Percentiles rank a stretch among this genome's conserved stretches.
Evolutionary conservation across 2,329 filamentous ascomycete genomes (phyloP).

Genomic region (Aspergillus melleus): DNA sequence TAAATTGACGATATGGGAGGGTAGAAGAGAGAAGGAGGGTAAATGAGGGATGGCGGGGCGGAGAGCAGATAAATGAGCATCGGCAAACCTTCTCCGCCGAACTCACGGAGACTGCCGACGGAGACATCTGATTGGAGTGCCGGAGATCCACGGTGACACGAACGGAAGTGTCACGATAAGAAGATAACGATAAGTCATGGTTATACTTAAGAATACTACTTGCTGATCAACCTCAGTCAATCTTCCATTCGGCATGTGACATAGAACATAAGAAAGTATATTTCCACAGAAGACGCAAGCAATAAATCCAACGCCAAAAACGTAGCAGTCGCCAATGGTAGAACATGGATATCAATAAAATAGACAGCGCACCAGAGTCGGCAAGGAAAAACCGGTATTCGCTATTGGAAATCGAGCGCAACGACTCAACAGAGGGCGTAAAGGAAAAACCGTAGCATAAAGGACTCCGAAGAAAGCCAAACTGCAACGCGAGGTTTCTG

Average conservation of each 20-base stretch:
- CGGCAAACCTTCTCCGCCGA: background rate
- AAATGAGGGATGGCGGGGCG: background rate
- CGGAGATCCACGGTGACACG: background rate
- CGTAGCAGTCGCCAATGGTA: conserved; percentile 29
- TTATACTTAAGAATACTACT: no score
- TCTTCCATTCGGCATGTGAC: background rate
- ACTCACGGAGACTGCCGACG: background rate
- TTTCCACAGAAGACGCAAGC: conserved; percentile 13
- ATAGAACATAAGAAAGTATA: background rate
- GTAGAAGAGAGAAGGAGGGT: background rate
- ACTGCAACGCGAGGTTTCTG: background rate
- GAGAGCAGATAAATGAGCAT: no score
- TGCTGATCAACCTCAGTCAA: background rate
- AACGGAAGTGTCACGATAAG: background rate
- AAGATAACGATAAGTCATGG: background rate
- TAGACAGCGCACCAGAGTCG: conserved; percentile 5
- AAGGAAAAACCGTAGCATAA: conserved; percentile 11
- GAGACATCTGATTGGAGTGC: background rate
- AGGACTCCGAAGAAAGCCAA: conserved; percentile 8
- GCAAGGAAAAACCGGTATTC: conserved; percentile 13
- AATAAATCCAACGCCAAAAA: conserved; percentile 28
- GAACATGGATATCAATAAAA: conserved; percentile 37
- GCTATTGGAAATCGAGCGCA: conserved; percentile 22
- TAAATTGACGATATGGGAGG: background rate
- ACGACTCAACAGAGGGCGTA: conserved; percentile 12